Conservation (phyloP, 2,329 filamentous ascomycete species). For the Decorospora gaudefroyi region DNA sequence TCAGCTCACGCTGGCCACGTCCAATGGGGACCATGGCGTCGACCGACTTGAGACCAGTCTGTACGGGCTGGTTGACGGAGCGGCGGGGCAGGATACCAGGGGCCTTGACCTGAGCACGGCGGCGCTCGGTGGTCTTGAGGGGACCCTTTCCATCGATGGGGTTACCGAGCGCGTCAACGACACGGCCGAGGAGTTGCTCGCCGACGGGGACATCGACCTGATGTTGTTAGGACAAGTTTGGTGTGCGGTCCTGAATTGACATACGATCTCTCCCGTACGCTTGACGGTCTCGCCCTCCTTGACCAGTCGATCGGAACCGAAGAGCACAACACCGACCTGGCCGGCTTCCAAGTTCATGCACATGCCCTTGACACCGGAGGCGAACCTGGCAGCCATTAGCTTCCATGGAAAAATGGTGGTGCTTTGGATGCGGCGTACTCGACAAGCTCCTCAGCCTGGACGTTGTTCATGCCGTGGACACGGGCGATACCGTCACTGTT, state of each 20-base stretch:
- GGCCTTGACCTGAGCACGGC: constrained; percentile 98
- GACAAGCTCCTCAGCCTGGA: constrained; percentile 99
- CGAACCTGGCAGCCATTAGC: constrained; percentile 70
- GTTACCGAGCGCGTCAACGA: constrained; percentile 97
- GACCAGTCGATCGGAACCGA: constrained; percentile 99
- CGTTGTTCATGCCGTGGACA: constrained; percentile 99
- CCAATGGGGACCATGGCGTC: constrained; percentile 99
- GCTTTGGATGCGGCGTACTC: constrained; percentile 70
- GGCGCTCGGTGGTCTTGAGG: constrained; percentile 85
- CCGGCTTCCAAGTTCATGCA: constrained; percentile 99
- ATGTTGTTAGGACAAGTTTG: constrained; percentile 25
- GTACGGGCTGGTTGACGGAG: constrained; percentile 97
- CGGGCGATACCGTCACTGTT: constrained; percentile 99
- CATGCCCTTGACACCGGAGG: constrained; percentile 99
- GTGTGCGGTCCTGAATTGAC: constrained; percentile 46
- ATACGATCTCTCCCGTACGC: constrained; percentile 98
- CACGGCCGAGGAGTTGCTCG: constrained; percentile 90
- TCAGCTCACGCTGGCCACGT: constrained; percentile 99
- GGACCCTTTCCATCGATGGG: constrained; percentile 99
- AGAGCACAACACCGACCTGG: constrained; percentile 99
- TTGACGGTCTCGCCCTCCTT: constrained; percentile 99
- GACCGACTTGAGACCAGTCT: constrained; percentile 99
- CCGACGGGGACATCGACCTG: constrained; percentile 98
- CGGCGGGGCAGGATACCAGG: constrained; percentile 95
- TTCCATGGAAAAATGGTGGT: constrained; percentile 14